Evolutionary conservation across 2,329 filamentous ascomycete species (phyloP).

Genomic region (Aspergillus novoparasiticus): DNA sequence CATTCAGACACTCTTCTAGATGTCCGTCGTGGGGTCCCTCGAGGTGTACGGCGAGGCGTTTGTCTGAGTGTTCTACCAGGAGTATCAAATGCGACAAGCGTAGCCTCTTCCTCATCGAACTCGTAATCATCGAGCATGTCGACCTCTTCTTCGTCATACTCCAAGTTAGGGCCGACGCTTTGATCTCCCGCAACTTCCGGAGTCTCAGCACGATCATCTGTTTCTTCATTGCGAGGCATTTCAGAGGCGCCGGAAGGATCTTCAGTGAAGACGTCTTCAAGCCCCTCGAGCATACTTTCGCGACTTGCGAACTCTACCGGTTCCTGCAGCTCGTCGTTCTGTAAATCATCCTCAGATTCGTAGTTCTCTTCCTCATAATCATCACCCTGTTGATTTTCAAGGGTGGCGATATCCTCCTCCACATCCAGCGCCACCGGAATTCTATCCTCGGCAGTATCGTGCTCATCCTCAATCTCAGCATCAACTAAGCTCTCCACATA

Average conservation of each 20-base stretch:
- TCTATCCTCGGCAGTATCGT: neutral
- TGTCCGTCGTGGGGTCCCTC: neutral
- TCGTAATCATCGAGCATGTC: constrained; percentile 13
- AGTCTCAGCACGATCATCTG: neutral
- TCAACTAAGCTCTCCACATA: neutral
- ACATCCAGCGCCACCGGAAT: neutral
- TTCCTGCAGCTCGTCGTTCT: neutral
- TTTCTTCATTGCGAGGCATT: neutral
- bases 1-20: neutral
- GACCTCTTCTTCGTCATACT: constrained; percentile 20
- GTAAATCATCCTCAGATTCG: neutral
- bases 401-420: neutral
- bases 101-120: constrained; percentile 24
- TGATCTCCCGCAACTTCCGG: constrained; percentile 1
- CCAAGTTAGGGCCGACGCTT: neutral
- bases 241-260: neutral
- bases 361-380: neutral
- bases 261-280: constrained; percentile 26
- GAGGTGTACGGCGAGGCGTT: neutral
- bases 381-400: neutral
- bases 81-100: constrained; percentile 20
- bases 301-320: neutral
- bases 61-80: constrained; percentile 11
- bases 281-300: constrained; percentile 13
- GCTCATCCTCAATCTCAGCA: neutral